These are phyloP conservation scores for Fusarium albosuccineum DNA, from an alignment of 2,329 filamentous ascomycete genomes.

Conservation along the genomic window DNA sequence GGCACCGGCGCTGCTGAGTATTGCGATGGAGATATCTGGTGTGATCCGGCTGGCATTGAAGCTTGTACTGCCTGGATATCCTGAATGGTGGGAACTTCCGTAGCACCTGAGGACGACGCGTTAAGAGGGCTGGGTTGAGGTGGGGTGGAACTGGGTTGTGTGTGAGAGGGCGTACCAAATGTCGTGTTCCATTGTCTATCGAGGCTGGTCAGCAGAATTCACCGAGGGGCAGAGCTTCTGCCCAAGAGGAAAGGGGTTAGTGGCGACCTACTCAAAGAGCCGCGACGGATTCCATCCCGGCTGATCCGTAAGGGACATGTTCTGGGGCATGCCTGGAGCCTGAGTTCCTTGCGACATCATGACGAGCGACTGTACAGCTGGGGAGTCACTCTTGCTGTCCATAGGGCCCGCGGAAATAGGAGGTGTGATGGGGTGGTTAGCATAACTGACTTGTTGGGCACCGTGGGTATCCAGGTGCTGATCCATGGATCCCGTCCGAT, in stretches of 20 bases:
- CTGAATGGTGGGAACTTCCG: slow-evolving; percentile 67
- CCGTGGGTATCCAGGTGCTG: slow-evolving; percentile 66
- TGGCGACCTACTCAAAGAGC: slow-evolving; percentile 86
- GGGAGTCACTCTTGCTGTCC: slow-evolving; percentile 83
- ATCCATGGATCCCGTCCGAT: slow-evolving; percentile 64
- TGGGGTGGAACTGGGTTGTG: slow-evolving; percentile 49
- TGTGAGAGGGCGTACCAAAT: slow-evolving; percentile 77
- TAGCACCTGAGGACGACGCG: slow-evolving; percentile 65
- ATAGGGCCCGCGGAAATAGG: slow-evolving; percentile 80
- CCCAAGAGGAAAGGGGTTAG: too few species aligned
- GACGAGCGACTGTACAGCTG: slow-evolving; percentile 77
- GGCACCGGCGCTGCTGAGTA: slow-evolving; percentile 67
- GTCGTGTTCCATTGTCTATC: slow-evolving; percentile 93
- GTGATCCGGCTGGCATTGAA: slow-evolving; percentile 59
- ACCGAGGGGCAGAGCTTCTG: not conserved
- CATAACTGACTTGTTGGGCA: slow-evolving; percentile 74
- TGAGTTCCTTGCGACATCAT: slow-evolving; percentile 76
- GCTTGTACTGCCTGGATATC: slow-evolving; percentile 64
- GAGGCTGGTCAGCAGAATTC: slow-evolving; percentile 13
- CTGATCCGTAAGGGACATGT: slow-evolving; percentile 72
- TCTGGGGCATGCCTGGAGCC: slow-evolving; percentile 63
- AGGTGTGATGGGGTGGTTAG: slow-evolving; percentile 80
- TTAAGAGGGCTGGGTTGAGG: slow-evolving; percentile 66
- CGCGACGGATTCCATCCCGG: slow-evolving; percentile 85
- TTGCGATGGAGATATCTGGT: slow-evolving; percentile 63